These are phyloP conservation scores for Aspergillus sp. DNA, from an alignment of 2,329 filamentous ascomycete genomes.

Conservation along the genomic window DNA sequence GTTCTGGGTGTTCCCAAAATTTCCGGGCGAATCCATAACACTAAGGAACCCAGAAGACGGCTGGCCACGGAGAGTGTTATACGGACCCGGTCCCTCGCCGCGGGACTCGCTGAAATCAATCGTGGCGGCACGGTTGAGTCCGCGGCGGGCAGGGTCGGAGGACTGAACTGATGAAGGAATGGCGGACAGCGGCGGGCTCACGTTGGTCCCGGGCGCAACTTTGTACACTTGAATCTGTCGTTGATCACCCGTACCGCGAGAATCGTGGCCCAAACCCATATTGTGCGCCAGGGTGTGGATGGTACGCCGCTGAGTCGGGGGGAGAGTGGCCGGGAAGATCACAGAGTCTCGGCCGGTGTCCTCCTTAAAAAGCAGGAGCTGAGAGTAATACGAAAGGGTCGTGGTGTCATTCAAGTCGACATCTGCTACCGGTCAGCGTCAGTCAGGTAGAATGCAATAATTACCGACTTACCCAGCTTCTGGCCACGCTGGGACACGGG, in stretches of 20 bases:
- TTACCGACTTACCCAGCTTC: constrained; percentile 25
- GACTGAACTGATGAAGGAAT: constrained; percentile 56
- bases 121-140: constrained; percentile 86
- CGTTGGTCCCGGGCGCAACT: constrained; percentile 41
- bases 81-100: constrained; percentile 61
- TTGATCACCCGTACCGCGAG: constrained; percentile 76
- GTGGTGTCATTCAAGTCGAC: constrained; percentile 87
- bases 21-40: constrained; percentile 66
- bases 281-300: constrained; percentile 93
- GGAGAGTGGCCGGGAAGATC: constrained; percentile 71
- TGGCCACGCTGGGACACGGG: constrained; percentile 51
- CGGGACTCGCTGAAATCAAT: constrained; percentile 86
- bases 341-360: constrained; percentile 67
- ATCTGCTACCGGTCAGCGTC: constrained; percentile 44
- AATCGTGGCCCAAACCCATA: constrained; percentile 84
- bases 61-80: constrained; percentile 63
- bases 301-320: constrained; percentile 74
- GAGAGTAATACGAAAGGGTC: constrained; percentile 79
- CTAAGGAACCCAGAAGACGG: constrained; percentile 76
- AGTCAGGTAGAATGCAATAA: constrained; percentile 6
- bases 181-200: constrained; percentile 54
- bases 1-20: constrained; percentile 62
- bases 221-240: constrained; percentile 83
- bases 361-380: constrained; percentile 80
- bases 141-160: constrained; percentile 69